A percentile compares a stretch with the other conserved stretches of the same genome.
Evolutionary conservation across 176 grass and related monocot genomes (phyloP).

Genomic region (Chrysopogon serrulatus): DNA sequence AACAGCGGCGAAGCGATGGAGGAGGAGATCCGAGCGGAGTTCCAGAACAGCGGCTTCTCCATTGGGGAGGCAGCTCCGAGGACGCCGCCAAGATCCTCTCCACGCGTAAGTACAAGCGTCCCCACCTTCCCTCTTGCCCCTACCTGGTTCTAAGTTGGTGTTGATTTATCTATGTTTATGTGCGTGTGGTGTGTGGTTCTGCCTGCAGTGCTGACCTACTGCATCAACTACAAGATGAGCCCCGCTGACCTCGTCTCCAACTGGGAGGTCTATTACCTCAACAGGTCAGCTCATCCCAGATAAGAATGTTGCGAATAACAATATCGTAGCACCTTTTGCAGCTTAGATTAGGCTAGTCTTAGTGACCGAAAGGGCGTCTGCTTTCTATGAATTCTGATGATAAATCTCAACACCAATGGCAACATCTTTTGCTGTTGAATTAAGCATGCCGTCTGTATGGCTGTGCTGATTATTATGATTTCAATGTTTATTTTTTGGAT

Average conservation of each 20-base stretch:
- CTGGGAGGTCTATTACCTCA: constrained; percentile 94
- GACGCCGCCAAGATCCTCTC: constrained; percentile 62
- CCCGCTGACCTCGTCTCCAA: constrained; percentile 73
- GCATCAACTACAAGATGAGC: constrained; percentile 95
- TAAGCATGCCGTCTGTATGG: not conserved
- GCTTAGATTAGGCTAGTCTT: not conserved
- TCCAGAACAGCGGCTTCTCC: constrained; percentile 69
- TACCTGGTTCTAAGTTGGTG: not conserved
- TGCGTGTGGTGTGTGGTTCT: not conserved
- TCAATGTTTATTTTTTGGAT: constrained; percentile 8
- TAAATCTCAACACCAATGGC: not conserved
- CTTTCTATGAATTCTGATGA: not conserved
- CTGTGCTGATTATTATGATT: not conserved
- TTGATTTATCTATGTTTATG: not conserved
- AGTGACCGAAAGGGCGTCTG: not conserved
- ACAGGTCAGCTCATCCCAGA: constrained; percentile 44
- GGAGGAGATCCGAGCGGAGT: constrained; percentile 77
- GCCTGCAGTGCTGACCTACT: constrained; percentile 76
- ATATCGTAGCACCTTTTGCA: not conserved
- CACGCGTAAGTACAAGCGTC: constrained; percentile 41
- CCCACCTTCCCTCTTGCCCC: not conserved
- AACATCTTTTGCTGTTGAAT: not conserved
- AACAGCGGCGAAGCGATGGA: constrained; percentile 48
- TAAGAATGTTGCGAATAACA: not conserved
- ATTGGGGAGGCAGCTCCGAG: constrained; percentile 53